Evolutionary conservation across 2,329 filamentous ascomycete genomes (phyloP).

Genomic region (Clarireedia hainanense): DNA sequence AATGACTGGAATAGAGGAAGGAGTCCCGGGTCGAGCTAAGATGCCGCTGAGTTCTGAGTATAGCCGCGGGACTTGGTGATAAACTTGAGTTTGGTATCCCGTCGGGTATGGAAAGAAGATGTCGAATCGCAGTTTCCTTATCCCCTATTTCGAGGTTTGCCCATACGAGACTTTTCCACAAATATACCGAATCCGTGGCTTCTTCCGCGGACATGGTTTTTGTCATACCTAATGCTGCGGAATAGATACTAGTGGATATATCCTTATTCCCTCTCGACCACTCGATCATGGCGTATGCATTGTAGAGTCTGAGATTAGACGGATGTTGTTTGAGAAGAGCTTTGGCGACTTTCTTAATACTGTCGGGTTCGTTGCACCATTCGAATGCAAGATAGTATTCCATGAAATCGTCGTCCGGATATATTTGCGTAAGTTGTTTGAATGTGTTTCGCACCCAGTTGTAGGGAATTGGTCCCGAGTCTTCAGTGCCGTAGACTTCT

Average conservation of each 20-base stretch:
- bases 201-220: slow-evolving; percentile 31
- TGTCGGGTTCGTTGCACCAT: slow-evolving; percentile 43
- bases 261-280: slow-evolving; percentile 46
- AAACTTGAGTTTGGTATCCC: slow-evolving; percentile 26
- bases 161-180: slow-evolving; percentile 28
- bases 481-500: slow-evolving; percentile 13
- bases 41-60: slow-evolving; percentile 47
- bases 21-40: slow-evolving; percentile 48
- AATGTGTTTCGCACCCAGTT: slow-evolving; percentile 46
- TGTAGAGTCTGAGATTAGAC: slow-evolving; percentile 62
- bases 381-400: slow-evolving; percentile 66
- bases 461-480: slow-evolving; percentile 21
- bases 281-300: slow-evolving; percentile 71
- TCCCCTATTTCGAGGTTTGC: slow-evolving; percentile 17
- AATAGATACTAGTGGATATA: slow-evolving; percentile 56
- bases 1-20: slow-evolving; percentile 42
- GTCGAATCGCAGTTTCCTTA: slow-evolving; percentile 28
- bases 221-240: slow-evolving; percentile 56
- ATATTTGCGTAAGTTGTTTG: slow-evolving; percentile 44
- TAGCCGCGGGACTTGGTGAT: slow-evolving; percentile 16
- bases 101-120: slow-evolving; percentile 34
- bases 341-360: slow-evolving; percentile 64
- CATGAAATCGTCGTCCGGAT: slow-evolving; percentile 46
- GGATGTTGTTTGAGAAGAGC: slow-evolving; percentile 60
- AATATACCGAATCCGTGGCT: slow-evolving; percentile 25